These are phyloP conservation scores for Fistulifera solaris DNA, from an alignment of 108 stramenopile genomes.

Conservation along the genomic window DNA sequence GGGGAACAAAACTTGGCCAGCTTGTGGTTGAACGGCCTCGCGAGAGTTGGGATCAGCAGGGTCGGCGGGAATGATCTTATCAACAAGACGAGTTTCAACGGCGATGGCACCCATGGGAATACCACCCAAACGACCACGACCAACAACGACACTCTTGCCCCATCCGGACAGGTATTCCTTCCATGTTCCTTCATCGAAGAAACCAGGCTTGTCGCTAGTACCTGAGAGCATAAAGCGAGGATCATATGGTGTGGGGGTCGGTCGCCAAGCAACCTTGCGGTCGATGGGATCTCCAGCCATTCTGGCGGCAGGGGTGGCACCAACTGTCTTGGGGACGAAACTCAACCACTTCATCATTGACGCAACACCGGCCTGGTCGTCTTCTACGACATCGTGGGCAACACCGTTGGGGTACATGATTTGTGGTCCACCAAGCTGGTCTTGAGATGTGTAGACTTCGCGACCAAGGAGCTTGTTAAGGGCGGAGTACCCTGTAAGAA, in stretches of 20 bases:
- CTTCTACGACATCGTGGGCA: conserved; percentile 83
- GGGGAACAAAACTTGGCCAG: conserved; percentile 95
- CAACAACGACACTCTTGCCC: conserved; percentile 96
- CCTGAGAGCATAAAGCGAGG: conserved; percentile 87
- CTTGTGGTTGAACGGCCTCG: conserved; percentile 92
- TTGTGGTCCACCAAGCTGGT: conserved; percentile 97
- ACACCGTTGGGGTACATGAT: conserved; percentile 98
- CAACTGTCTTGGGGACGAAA: conserved; percentile 88
- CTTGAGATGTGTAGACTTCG: conserved; percentile 94
- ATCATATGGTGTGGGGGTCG: conserved; percentile 94
- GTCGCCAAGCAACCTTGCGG: conserved; percentile 77
- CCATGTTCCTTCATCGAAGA: conserved; percentile 93
- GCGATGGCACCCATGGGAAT: conserved; percentile 97
- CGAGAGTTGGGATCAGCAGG: conserved; percentile 95
- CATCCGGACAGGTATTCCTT: conserved; percentile 94
- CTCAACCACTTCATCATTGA: conserved; percentile 90
- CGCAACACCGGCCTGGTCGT: conserved; percentile 89
- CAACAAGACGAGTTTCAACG: conserved; percentile 93
- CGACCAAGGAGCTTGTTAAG: conserved; percentile 97
- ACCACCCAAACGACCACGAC: conserved; percentile 94
- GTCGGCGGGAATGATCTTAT: conserved; percentile 92
- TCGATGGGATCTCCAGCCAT: conserved; percentile 80
- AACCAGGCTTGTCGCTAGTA: conserved; percentile 67
- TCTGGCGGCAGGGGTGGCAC: conserved; percentile 59
- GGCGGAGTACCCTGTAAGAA: conserved; percentile 91